Evolutionary conservation across 1,139 yeast genomes (phyloP), one percentile per base, ranked within the genome.

Genomic region (Wickerhamiella infanticola): DNA sequence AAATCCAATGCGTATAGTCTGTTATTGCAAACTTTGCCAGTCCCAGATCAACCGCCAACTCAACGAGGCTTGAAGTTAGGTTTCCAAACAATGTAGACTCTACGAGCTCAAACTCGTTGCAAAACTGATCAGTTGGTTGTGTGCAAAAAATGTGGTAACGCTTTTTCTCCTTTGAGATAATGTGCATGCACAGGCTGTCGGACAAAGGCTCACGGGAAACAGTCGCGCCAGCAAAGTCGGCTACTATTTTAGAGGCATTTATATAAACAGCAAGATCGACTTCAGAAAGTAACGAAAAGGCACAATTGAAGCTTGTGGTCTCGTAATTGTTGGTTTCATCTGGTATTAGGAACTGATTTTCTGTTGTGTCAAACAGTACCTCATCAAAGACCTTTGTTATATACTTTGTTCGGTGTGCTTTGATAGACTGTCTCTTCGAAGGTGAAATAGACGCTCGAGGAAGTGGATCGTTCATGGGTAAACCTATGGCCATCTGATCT

Each of bases 1-100:
- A 53, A 31, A 43, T 49, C 58, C 55, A 57, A 46, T 45, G 41
- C 36, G 41, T 49, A 37, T 54, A 54, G 40, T 54, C 50, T n/a
- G 56, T 50, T 9, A 53, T n/a, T 8, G 51, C 44, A 35, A 42
- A 44, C 39, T 45, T 44, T 5, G 43, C 42, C n/a, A 39, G 39
- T 7, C 9, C 18, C 41, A 38, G 40, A n/a, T 37, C 35, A 13
- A 37, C 36, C 7, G 31, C 43, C 7, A 7, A 11, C 11, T 29
- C 33, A 11, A 29, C 9, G 9, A 29, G 11, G 11, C 7, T 11
- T 2, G 33, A 11, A 7, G 33, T 29, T 11, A 29, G 33, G 7
- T 29, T 7, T 7, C 33, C 33, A 29, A 11, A 1, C 33, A 29
- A 29, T 29, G 33, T 29, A 7, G 33, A 29, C 7, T 7, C 33